These are phyloP conservation scores for Circinella umbellata DNA, from an alignment of 371 early-diverging fungal species.

Conservation along the genomic window DNA sequence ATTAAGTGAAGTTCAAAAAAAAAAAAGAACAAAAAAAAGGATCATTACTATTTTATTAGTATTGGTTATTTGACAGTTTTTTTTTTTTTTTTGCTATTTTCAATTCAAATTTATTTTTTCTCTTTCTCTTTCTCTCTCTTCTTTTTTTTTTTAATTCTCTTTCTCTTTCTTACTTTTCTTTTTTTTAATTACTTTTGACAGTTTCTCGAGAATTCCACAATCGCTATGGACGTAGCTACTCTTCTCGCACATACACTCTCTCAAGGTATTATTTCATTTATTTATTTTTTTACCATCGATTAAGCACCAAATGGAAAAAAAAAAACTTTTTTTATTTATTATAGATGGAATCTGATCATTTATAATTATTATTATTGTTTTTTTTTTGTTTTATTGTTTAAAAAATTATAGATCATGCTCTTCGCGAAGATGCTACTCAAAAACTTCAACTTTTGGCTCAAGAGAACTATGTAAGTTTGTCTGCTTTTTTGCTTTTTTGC, in stretches of 20 bases:
- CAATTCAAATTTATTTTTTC: too few species aligned
- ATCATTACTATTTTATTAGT: too few species aligned
- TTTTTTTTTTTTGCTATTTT: too few species aligned
- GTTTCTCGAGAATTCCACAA: conserved; percentile 17
- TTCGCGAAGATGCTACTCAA: conserved; percentile 81
- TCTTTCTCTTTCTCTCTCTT: too few species aligned
- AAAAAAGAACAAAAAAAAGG: too few species aligned
- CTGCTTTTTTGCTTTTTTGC: not conserved
- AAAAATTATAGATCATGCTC: conserved; percentile 18
- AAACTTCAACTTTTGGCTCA: conserved; percentile 74
- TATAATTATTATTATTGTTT: not conserved
- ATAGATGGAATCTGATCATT: not conserved
- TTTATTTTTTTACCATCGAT: not conserved
- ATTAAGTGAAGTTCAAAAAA: too few species aligned
- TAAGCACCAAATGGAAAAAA: not conserved
- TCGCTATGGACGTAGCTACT: conserved; percentile 69
- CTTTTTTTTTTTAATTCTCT: not conserved
- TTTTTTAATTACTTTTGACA: not conserved
- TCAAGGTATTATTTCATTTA: conserved; percentile 51
- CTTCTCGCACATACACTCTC: conserved; percentile 80
- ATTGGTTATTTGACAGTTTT: too few species aligned
- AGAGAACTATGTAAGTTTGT: conserved; percentile 78
- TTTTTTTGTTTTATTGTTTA: not conserved
- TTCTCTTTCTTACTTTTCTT: not conserved
- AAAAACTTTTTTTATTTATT: not conserved